Evolutionary conservation across 352 stramenopile genomes (phyloP).

Genomic region (Blastocystis sp.): DNA sequence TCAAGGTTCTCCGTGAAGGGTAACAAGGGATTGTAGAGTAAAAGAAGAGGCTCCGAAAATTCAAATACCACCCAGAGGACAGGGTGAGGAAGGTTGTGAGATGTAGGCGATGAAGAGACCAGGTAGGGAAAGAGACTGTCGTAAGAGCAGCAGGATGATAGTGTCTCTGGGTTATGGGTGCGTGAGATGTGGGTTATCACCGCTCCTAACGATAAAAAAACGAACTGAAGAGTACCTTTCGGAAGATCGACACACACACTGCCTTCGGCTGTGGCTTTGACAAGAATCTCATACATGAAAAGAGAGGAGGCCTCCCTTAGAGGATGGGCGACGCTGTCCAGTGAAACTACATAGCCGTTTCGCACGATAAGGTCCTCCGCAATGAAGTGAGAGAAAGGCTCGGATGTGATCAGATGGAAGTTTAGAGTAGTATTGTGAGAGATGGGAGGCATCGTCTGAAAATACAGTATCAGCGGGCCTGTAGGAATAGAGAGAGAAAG

Average conservation of each 20-base stretch:
- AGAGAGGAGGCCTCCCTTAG: not conserved
- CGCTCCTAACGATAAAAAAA: not conserved
- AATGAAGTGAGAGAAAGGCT: not conserved
- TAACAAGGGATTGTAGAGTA: not conserved
- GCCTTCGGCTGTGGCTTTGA: not conserved
- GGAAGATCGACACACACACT: conserved; percentile 1
- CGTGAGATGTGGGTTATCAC: not conserved
- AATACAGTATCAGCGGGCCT: not conserved
- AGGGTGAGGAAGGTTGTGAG: not conserved
- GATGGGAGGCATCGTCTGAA: not conserved
- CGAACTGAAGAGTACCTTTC: not conserved
- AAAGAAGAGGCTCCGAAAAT: conserved; percentile 18
- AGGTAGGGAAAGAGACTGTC: not conserved
- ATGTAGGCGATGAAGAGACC: not conserved
- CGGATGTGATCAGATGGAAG: not conserved
- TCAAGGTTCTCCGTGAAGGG: not conserved
- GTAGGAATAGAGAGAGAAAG: not conserved
- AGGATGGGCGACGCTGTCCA: not conserved
- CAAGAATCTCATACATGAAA: not conserved
- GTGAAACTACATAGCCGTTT: conserved; percentile 2
- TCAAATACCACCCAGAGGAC: not conserved
- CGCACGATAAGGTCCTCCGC: not conserved
- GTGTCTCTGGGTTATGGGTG: not conserved
- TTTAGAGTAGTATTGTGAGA: not conserved
- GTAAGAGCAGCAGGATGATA: not conserved